These are phyloP conservation scores for Phtheirospermum japonicum DNA, from an alignment of 257 asterid species.

Conservation along the genomic window DNA sequence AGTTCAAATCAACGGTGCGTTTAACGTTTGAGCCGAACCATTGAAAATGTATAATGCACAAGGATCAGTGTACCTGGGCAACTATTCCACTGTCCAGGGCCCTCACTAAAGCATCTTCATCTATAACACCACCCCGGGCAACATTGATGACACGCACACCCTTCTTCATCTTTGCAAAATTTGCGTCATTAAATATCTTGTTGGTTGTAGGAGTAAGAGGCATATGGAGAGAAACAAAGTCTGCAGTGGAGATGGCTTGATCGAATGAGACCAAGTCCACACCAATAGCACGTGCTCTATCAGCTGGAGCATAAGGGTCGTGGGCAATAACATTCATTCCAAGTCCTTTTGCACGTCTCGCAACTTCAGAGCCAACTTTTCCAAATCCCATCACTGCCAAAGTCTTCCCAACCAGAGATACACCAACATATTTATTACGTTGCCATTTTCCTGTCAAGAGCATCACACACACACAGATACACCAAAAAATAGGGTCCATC, in stretches of 20 bases:
- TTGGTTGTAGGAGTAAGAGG: constrained; percentile 82
- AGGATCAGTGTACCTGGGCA: constrained; percentile 63
- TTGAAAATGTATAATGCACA: neutral
- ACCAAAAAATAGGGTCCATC: no score
- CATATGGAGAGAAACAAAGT: constrained; percentile 89
- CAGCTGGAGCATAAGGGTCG: constrained; percentile 96
- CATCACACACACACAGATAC: no score
- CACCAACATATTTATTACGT: constrained; percentile 52
- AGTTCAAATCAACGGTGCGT: no score
- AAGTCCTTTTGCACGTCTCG: constrained; percentile 89
- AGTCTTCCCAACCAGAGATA: constrained; percentile 84
- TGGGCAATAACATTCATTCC: constrained; percentile 92
- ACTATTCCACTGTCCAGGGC: constrained; percentile 79
- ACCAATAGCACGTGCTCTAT: constrained; percentile 79
- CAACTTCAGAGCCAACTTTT: constrained; percentile 69
- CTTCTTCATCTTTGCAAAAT: constrained; percentile 83
- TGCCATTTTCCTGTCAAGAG: constrained; percentile 71
- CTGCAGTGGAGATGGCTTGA: constrained; percentile 71
- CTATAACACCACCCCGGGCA: constrained; percentile 92
- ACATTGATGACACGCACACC: constrained; percentile 75
- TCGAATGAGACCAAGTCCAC: constrained; percentile 84
- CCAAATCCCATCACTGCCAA: constrained; percentile 91
- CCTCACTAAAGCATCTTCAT: constrained; percentile 84
- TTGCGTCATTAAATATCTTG: constrained; percentile 68
- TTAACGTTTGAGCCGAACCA: no score